phyloP scores from a whole-genome alignment of 2,329 filamentous ascomycete species.

The Ambrosiella beaveri region DNA sequence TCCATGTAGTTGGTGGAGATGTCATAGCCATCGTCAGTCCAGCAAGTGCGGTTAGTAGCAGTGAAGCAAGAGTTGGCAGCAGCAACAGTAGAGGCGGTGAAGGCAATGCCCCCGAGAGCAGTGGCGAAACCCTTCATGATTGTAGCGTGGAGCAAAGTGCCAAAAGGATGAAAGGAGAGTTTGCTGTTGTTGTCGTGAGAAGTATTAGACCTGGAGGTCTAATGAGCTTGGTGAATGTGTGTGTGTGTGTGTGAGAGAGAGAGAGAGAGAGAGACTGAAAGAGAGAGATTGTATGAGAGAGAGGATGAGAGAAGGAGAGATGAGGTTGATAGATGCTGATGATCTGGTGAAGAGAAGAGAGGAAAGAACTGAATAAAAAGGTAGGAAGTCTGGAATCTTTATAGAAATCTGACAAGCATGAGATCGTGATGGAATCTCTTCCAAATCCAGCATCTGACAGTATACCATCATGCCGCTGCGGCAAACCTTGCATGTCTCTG shows the following conservation, averaged over 20 bases:
- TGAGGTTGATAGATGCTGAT: conserved; percentile 9
- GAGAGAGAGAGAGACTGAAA: background rate
- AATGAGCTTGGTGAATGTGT: background rate
- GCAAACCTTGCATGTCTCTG: too few relatives aligned
- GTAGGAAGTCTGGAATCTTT: conserved; percentile 7
- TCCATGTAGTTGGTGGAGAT: conserved; percentile 19
- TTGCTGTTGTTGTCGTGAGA: too few relatives aligned
- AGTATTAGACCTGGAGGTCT: too few relatives aligned
- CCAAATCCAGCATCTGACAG: background rate
- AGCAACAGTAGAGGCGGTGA: conserved; percentile 9
- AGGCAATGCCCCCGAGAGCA: conserved; percentile 5
- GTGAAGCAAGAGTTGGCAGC: conserved; percentile 15
- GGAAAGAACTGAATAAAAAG: conserved; percentile 2
- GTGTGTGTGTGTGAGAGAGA: background rate
- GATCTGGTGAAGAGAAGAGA: conserved; percentile 9
- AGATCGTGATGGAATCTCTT: background rate
- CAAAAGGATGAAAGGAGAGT: background rate
- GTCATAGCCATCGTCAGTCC: conserved; percentile 17
- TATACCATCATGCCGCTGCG: background rate
- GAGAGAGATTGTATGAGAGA: conserved; percentile 9
- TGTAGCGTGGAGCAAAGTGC: conserved; percentile 3
- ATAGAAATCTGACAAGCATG: conserved; percentile 5
- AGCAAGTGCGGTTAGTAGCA: conserved; percentile 16
- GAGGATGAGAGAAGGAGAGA: conserved; percentile 10
- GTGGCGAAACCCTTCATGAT: conserved; percentile 11